Percentiles rank a stretch among this genome's conserved stretches.
phyloP scores from a whole-genome alignment of 2,329 filamentous ascomycete species.

The Fusarium ramigenum region DNA sequence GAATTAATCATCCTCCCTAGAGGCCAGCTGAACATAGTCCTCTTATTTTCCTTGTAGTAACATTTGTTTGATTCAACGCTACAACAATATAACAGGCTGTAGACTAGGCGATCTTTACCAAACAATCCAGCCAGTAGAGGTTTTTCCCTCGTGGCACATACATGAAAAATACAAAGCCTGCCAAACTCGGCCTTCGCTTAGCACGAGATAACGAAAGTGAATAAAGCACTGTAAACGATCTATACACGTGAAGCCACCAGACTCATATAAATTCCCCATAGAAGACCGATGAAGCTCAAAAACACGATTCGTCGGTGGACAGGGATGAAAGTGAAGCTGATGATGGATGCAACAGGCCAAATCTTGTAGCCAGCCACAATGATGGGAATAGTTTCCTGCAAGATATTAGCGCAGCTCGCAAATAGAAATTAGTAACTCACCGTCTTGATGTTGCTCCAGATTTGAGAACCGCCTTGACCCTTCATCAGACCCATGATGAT shows the following conservation, averaged over 20 bases:
- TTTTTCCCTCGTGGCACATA: not conserved
- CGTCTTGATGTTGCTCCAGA: constrained; percentile 51
- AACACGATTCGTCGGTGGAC: constrained; percentile 61
- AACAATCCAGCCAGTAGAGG: not conserved
- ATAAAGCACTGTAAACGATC: not conserved
- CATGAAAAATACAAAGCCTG: not conserved
- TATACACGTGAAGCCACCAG: constrained; percentile 56
- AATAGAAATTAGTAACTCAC: constrained; percentile 26
- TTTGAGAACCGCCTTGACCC: constrained; percentile 49
- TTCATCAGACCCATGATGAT: constrained; percentile 59
- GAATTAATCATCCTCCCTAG: not conserved
- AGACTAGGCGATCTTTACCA: not conserved
- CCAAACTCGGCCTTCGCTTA: not conserved
- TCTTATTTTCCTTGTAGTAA: not conserved
- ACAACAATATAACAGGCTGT: not conserved
- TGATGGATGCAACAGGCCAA: constrained; percentile 61
- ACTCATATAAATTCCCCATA: constrained; percentile 64
- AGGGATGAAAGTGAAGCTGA: constrained; percentile 60
- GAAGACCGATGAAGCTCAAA: constrained; percentile 57
- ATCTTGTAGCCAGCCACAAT: constrained; percentile 62
- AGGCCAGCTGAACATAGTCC: not conserved
- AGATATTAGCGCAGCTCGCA: not conserved
- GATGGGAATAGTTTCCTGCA: constrained; percentile 57
- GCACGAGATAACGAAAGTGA: fast-evolving
- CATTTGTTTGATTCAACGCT: fast-evolving